These are phyloP conservation scores for Ilyonectria robusta DNA, from an alignment of 2,329 filamentous ascomycete species.

Conservation along the genomic window DNA sequence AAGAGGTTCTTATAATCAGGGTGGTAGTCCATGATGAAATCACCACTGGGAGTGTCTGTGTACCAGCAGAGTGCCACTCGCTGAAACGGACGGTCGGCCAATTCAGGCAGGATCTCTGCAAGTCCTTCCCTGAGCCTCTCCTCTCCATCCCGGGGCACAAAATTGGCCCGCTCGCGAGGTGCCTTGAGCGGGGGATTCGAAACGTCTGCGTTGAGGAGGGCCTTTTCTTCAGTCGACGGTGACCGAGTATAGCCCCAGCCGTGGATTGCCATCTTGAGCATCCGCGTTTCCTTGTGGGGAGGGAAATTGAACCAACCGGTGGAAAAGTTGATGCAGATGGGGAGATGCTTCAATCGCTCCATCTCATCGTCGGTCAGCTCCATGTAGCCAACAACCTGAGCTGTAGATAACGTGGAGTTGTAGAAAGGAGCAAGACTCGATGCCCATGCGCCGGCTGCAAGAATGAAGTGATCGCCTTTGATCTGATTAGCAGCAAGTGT, in stretches of 20 bases:
- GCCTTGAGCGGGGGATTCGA: constrained; percentile 24
- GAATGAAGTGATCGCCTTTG: constrained; percentile 31
- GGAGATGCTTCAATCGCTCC: constrained; percentile 32
- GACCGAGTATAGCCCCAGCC: constrained; percentile 41
- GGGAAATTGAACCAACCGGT: constrained; percentile 45
- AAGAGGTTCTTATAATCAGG: constrained; percentile 40
- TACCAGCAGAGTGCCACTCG: constrained; percentile 38
- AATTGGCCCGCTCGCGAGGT: constrained; percentile 29
- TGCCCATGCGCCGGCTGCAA: constrained; percentile 35
- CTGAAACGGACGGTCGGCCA: constrained; percentile 30
- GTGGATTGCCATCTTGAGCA: constrained; percentile 39
- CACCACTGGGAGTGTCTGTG: constrained; percentile 39
- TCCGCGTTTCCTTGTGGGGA: constrained; percentile 34
- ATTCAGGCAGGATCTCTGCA: constrained; percentile 32
- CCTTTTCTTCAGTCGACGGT: constrained; percentile 5
- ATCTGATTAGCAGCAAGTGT: constrained; percentile 15
- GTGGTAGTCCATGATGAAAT: constrained; percentile 44
- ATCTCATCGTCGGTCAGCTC: constrained; percentile 33
- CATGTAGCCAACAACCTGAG: constrained; percentile 35
- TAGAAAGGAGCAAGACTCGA: constrained; percentile 25
- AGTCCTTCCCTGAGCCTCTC: constrained; percentile 22
- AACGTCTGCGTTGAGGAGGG: constrained; percentile 6
- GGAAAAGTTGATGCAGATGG: constrained; percentile 39
- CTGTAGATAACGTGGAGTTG: constrained; percentile 36
- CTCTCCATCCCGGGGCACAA: constrained; percentile 34